phyloP scores from a whole-genome alignment of 495 filamentous ascomycete genomes.

The Penicillium bovifimosum region DNA sequence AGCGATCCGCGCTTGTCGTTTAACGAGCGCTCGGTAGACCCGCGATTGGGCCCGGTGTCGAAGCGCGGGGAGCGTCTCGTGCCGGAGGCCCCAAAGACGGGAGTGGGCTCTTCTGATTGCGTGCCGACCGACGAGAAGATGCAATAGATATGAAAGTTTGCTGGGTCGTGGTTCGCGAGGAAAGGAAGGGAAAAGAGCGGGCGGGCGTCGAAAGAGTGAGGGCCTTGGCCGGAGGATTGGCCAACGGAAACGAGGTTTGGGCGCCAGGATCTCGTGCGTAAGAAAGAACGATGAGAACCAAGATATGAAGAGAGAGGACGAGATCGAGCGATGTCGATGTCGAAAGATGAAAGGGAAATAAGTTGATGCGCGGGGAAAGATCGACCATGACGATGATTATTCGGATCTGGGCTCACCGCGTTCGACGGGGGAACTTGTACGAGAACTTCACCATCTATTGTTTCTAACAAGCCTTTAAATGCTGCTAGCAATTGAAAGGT shows the following conservation, averaged over 20 bases:
- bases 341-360: not conserved
- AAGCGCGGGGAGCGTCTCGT: slow-evolving; percentile 67
- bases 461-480: no score
- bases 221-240: slow-evolving; percentile 18
- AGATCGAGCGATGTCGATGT: slow-evolving; percentile 1
- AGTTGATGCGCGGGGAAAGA: slow-evolving; percentile 7
- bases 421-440: no score
- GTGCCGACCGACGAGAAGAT: slow-evolving; percentile 52
- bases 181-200: slow-evolving; percentile 14
- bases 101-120: slow-evolving; percentile 55
- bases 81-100: slow-evolving; percentile 59
- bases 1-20: slow-evolving; percentile 51
- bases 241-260: slow-evolving; percentile 33
- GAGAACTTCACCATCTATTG: no score
- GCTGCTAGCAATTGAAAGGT: no score
- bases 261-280: slow-evolving; percentile 33
- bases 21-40: slow-evolving; percentile 67
- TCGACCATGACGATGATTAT: slow-evolving; percentile 9
- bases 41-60: slow-evolving; percentile 64
- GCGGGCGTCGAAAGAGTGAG: slow-evolving; percentile 18
- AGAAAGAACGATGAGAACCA: no score
- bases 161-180: slow-evolving; percentile 16
- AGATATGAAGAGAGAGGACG: not conserved
- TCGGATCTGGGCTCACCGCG: not conserved
- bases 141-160: slow-evolving; percentile 27